Base-by-base conservation (phyloP, 2,329 filamentous ascomycete genomes). In the Cladorrhinum sp. region DNA sequence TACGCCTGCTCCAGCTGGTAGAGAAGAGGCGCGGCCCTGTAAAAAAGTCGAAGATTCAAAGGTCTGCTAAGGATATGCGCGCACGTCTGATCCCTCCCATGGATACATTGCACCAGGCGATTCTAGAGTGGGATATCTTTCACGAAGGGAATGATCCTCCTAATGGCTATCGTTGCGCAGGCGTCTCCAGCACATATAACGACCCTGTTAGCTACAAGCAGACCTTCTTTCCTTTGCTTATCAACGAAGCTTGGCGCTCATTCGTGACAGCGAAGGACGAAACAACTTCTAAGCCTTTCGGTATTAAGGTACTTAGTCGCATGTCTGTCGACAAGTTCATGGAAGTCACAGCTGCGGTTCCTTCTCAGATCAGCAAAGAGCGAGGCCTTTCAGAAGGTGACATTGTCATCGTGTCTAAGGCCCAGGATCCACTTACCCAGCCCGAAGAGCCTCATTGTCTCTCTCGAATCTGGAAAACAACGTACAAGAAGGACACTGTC, bases 81-180 rank as follows among this genome's bases (percentile, higher is more conserved):
- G 93, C 95, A 65, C 89, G 95, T 64, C 81, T 99, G 62, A 90
- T 93, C 29, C 95, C 96, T 7, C 91, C 96, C 66, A 89, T 99
- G 76, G 89, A 92, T 38, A 81, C 85, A 16, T 77, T 99, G 27
- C 95, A 98, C 72, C 88, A 90, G 68, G 88, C 88, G 18, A 92
- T 99, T 55, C 84, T 99, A 2, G 85, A 89, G 59, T 99, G 95
- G 95, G 91, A 99, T 66, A 96, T 96, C 66, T 99, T 97, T 74
- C 90, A 96, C 69, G 79, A 86, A 50, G 92, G 92, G 25, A 91
- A 93, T 69, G 90, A 93, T 61, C 95, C 95, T 5, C 93, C 95
- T 0, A 88, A 85, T 55, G 85, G 85, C 16, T 86, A 87, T 52
- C 81, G 85, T 50, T 96, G 93, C 70, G 85, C 82, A 51, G 80